These are phyloP conservation scores for Lotmaria passim DNA, from an alignment of 208 protist genomes.

Conservation along the genomic window DNA sequence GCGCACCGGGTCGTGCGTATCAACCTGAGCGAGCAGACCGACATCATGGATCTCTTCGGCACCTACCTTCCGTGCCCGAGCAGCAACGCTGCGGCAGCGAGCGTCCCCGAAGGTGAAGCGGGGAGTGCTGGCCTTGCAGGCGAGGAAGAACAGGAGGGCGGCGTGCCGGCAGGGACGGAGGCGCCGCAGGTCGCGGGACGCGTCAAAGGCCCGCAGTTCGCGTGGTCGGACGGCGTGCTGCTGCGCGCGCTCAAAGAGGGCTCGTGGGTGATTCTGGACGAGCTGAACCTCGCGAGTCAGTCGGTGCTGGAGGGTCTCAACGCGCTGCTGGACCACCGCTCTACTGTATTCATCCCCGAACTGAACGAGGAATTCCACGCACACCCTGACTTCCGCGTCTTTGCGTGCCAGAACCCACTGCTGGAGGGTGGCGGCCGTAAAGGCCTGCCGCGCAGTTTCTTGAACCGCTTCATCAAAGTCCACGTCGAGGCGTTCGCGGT, in stretches of 20 bases:
- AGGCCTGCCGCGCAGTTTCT: conserved; percentile 99
- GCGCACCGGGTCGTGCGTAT: conserved; percentile 97
- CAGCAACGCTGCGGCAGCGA: conserved; percentile 12
- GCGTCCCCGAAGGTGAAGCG: conserved; percentile 44
- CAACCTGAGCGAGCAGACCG: conserved; percentile 99
- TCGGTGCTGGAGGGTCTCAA: conserved; percentile 99
- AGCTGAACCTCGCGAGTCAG: conserved; percentile 99
- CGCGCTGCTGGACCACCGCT: conserved; percentile 99
- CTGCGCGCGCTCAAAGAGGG: conserved; percentile 95
- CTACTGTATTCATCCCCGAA: conserved; percentile 94
- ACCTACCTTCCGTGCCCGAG: conserved; percentile 81
- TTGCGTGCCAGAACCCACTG: conserved; percentile 99
- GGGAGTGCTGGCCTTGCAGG: conserved; percentile 65
- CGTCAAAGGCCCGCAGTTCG: conserved; percentile 86
- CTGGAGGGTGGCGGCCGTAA: conserved; percentile 99
- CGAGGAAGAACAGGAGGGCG: conserved; percentile 22
- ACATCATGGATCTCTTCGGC: conserved; percentile 99
- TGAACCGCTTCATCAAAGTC: conserved; percentile 99
- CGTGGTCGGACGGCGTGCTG: conserved; percentile 98
- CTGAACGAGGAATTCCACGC: conserved; percentile 88
- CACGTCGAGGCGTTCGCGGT: conserved; percentile 90
- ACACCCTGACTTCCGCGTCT: conserved; percentile 96
- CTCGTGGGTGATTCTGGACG: conserved; percentile 99
- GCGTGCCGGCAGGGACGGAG: conserved; percentile 52
- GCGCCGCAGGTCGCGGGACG: neutral